Base-by-base conservation (phyloP, 208 protist species). In the Wallacemonas rigidus region DNA sequence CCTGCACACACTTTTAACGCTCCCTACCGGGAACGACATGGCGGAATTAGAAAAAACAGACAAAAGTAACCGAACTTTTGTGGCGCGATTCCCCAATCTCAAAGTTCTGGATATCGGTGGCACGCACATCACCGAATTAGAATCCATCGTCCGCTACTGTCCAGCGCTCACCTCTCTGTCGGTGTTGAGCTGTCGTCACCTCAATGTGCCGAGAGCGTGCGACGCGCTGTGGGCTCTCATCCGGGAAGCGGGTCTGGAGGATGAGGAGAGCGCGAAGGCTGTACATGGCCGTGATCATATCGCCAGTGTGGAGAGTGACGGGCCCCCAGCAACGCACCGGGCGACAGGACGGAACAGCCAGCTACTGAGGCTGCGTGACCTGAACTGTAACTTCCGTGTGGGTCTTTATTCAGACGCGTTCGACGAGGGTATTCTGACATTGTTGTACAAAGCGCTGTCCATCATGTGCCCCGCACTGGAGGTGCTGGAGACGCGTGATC, bases 1-100 rank as follows among this genome's bases (percentile, higher is more conserved):
- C 41, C 38, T 65, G 11, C 60, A 65, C 60, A 51, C 60, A 14
- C 38, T 65, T 26, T 38, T 65, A 41, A 65, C 60, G 4, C 60
- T 65, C 39, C 60, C 60, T 9, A 65, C n/a, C 26, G 60, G 60
- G 39, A 15, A 44, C 35, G 56, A 62, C 3, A 8, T 50, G 45
- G 12, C 45, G 45, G 45, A 50, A 50, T 14, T 0, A 50, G 45
- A 50, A 6, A 12, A 12, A 0, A 12, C 45, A 0, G 1, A 50
- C 8, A 6, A 6, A 6, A 12, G 6, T 12, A 50, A 50, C 8
- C 45, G 6, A 12, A 14, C 12, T 6, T 12, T 50, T 12, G 12
- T 26, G n/a, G 38, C 60, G 17, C 60, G 60, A 3, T 65, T 65
- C 41, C 60, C 60, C 40, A 45, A 65, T 17, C 60, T 65, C 11